Evolutionary conservation across 2,329 filamentous ascomycete genomes (phyloP).

Genomic region (Aspergillus aculeatinus): DNA sequence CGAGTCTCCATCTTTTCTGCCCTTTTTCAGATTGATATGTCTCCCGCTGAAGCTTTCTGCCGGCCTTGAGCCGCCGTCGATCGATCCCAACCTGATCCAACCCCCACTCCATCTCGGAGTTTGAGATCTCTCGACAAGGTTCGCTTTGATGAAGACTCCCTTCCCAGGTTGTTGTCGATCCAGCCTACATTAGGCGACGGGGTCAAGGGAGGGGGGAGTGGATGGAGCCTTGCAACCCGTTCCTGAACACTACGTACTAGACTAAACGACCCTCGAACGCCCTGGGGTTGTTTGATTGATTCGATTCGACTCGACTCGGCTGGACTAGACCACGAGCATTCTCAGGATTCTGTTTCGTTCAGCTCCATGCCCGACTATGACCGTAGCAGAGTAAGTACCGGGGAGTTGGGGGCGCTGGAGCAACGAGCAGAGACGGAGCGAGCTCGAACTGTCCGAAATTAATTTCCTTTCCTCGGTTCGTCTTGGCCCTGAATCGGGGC

Average conservation of each 20-base stretch:
- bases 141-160: slow-evolving; percentile 17
- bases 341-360: no score
- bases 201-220: background rate
- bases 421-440: background rate
- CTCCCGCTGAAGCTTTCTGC: background rate
- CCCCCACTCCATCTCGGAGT: slow-evolving; percentile 1
- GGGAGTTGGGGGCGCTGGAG: no score
- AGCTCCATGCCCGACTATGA: no score
- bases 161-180: slow-evolving; percentile 25
- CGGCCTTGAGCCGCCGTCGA: background rate
- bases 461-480: background rate
- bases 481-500: background rate
- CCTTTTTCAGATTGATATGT: background rate
- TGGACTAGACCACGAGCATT: background rate
- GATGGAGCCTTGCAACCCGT: slow-evolving; percentile 22
- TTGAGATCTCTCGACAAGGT: slow-evolving; percentile 8
- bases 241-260: background rate
- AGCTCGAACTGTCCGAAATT: background rate
- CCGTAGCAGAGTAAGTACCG: no score
- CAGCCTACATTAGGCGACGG: slow-evolving; percentile 19
- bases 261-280: slow-evolving; percentile 7
- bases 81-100: background rate
- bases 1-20: background rate
- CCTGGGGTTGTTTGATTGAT: slow-evolving; percentile 4
- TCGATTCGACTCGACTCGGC: background rate